phyloP scores from a whole-genome alignment of 805 yeast species.

The Teunomyces cretensis region DNA sequence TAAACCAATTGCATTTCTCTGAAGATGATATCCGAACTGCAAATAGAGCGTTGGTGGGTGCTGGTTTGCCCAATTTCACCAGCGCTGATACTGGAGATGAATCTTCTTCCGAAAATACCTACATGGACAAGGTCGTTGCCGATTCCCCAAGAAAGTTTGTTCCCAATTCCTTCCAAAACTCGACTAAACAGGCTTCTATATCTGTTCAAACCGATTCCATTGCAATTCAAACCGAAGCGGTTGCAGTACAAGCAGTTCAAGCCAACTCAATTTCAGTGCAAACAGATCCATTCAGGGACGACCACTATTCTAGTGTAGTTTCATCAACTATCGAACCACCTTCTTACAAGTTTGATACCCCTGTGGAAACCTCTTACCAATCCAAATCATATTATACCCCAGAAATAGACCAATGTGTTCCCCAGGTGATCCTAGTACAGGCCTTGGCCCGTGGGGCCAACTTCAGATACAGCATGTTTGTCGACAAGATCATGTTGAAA shows the following conservation, averaged over 20 bases:
- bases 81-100: constrained; percentile 34
- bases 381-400: not conserved
- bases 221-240: not conserved
- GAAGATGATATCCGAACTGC: constrained; percentile 69
- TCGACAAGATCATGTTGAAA: constrained; percentile 59
- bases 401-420: not conserved
- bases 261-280: constrained; percentile 3
- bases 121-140: constrained; percentile 16
- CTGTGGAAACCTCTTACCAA: not conserved
- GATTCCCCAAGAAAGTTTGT: constrained; percentile 8
- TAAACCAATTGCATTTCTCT: constrained; percentile 60
- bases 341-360: constrained; percentile 3
- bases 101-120: constrained; percentile 10
- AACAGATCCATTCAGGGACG: constrained; percentile 9
- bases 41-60: constrained; percentile 65
- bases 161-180: not conserved
- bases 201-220: constrained; percentile 5
- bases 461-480: constrained; percentile 61
- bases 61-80: constrained; percentile 73
- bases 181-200: constrained; percentile 1
- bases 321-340: not conserved
- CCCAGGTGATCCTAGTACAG: constrained; percentile 43
- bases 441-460: constrained; percentile 70
- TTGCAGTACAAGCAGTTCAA: not conserved
- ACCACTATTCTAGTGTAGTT: not conserved